Percentiles rank a stretch among this genome's conserved stretches.
phyloP scores from a whole-genome alignment of 805 yeast genomes.

The Torulaspora delbrueckii region DNA sequence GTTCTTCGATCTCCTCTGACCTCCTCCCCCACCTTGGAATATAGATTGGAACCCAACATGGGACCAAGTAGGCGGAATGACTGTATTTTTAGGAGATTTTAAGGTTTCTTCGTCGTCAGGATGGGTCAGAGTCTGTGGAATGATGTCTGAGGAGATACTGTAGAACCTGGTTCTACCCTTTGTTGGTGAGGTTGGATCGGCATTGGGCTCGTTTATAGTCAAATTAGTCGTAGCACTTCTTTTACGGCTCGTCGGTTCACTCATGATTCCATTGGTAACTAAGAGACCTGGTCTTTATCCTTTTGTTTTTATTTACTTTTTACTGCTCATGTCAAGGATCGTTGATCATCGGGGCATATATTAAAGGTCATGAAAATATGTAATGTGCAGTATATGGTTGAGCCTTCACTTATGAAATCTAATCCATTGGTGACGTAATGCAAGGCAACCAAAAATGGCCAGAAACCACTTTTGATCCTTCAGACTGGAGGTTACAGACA shows the following conservation, averaged over 20 bases:
- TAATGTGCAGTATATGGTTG: not conserved
- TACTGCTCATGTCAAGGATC: no score
- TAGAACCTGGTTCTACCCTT: conserved; percentile 17
- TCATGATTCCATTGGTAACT: conserved; percentile 6
- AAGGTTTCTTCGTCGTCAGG: conserved; percentile 19
- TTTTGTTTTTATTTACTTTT: not conserved
- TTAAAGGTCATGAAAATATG: not conserved
- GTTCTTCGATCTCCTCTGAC: conserved; percentile 21
- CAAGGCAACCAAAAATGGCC: not conserved
- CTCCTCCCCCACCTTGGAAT: conserved; percentile 23
- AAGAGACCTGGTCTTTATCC: not conserved
- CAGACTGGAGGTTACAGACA: conserved; percentile 6
- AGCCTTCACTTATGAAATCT: not conserved
- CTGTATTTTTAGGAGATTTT: conserved; percentile 15
- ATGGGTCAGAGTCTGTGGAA: conserved; percentile 28
- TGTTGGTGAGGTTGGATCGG: not conserved
- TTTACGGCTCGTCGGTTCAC: conserved; percentile 10
- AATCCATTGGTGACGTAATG: not conserved
- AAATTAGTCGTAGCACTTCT: conserved; percentile 16
- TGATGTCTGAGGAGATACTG: conserved; percentile 30
- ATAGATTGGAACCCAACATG: conserved; percentile 32
- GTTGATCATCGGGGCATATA: not conserved
- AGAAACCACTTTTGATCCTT: conserved; percentile 10
- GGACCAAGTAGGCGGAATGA: conserved; percentile 22
- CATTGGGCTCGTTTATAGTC: not conserved